A percentile compares a stretch with the other conserved stretches of the same genome.
Conservation (phyloP, 192 early-diverging fungal species). For the Dimargaris verticillata region DNA sequence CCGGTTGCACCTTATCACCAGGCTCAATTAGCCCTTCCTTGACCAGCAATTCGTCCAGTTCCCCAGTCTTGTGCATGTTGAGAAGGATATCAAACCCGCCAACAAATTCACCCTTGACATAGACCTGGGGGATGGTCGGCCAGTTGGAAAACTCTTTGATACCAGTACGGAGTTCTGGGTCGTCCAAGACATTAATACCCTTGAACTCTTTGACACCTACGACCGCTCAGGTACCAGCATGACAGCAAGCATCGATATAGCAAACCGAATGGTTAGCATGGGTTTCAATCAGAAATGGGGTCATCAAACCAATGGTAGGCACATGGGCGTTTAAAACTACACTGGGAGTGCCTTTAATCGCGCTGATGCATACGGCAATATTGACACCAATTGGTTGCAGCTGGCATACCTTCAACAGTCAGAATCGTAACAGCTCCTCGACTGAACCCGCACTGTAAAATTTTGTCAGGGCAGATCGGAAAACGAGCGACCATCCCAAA, state of each 20-base stretch:
- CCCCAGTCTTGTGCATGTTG: slow-evolving; percentile 75
- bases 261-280: too few relatives aligned
- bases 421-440: slow-evolving; percentile 86
- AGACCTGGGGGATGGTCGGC: slow-evolving; percentile 95
- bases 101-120: slow-evolving; percentile 88
- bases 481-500: too few relatives aligned
- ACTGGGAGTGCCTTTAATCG: too few relatives aligned
- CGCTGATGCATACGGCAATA: too few relatives aligned
- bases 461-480: too few relatives aligned
- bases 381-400: too few relatives aligned
- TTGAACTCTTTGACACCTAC: slow-evolving; percentile 61
- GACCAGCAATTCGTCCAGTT: slow-evolving; percentile 61
- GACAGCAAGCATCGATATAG: too few relatives aligned
- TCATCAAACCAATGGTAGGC: too few relatives aligned
- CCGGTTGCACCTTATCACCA: background rate
- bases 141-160: slow-evolving; percentile 89
- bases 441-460: slow-evolving; percentile 74
- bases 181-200: slow-evolving; percentile 71
- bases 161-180: slow-evolving; percentile 78
- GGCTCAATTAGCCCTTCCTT: slow-evolving; percentile 37
- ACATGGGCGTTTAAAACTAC: too few relatives aligned
- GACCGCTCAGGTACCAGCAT: too few relatives aligned
- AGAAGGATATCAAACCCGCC: slow-evolving; percentile 89
- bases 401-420: slow-evolving; percentile 40
- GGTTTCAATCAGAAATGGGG: too few relatives aligned